Base-by-base conservation (phyloP, 2,329 filamentous ascomycete species). In the Ophiostoma australiae region DNA sequence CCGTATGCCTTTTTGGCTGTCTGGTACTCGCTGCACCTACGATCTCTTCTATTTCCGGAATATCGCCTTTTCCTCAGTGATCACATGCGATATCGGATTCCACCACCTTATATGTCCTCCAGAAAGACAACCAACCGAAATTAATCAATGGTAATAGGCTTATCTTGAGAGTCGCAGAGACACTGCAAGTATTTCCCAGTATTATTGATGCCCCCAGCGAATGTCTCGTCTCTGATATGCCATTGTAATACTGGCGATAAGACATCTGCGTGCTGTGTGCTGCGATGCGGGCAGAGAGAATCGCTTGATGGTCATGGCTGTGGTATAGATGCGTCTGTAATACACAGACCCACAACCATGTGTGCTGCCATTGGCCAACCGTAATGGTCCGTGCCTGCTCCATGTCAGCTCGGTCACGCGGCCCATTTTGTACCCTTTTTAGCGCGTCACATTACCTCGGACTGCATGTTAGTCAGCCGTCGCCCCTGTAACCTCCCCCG, bases 401-500 rank as follows among this genome's bases (percentile, higher is more conserved):
- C 58, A 13, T 35, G 58, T 35, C 58, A 63, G 27, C 52, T 31
- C 58, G 27, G 58, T 63, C 58, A 63, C 58, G 58, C 33, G 58
- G 27, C 58, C 58, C 27, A 17, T 48, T 44, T 7, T 1, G 44
- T 48, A 31, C 44, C 44, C 20, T 63, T 63, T 61, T 58, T 63
- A 20, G 58, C 58, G 58, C 58, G 58, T 63, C 58, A 63, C 58
- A 63, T 63, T 63, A 63, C 58, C 27, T 63, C 27, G 17, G 27
- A 8, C 17, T 63, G 27, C 13, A 63, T 10, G 27, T 63, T 63
- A 63, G 58, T 63, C 58, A 63, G 23, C 58, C 55, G 17, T 33
- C 13, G 8, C 52, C 52, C 52, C 52, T 55, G 52, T 27, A 33
- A 33, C n/a, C 27, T 41, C 39, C 23, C 55, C 23, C 27, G 55